Base-by-base conservation (phyloP, 2,329 filamentous ascomycete genomes). In the Anisogramma anomala region DNA sequence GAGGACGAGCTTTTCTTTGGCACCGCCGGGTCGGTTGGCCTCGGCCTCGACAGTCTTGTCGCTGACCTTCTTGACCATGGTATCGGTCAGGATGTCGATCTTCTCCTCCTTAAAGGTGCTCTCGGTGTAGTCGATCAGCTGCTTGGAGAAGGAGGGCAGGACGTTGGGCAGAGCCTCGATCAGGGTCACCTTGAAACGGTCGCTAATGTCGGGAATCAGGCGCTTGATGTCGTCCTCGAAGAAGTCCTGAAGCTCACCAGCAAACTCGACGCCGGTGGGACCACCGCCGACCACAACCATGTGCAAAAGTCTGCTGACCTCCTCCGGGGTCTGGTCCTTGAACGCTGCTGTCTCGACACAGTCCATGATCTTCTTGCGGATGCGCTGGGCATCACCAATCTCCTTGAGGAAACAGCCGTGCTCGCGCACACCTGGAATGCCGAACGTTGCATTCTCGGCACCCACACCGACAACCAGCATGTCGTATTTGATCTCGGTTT, bases 281-380 rank as follows among this genome's bases (percentile, higher is more conserved):
- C 89, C 89, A 66, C 89, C 89, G 53, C 89, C 83, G 39, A 87
- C 84, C 33, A 88, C 89, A 41, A 98, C 91, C 88, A 96, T 96
- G 73, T 96, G 89, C 61, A 98, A 74, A 55, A 98, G 78, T 52
- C 91, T 86, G 69, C 93, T 82, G 58, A 94, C 71, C 67, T 98
- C 93, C 51, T 91, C 85, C 13, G 75, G 68, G 27, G 76, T 72
- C 68, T 98, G 91, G 58, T 87, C 89, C 76, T 96, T 96, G 81
- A 98, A 95, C 48, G 86, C 89, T 39, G 91, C 91, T 26, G 89
- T 95, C 69, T 98, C 91, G 53, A 94, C 88, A 62, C 91, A 98
- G 69, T 98, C 91, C 91, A 98, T 98, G 65, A 98, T 95, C 66
- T 86, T 87, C 73, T 89, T 95, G 58, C 91, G 86, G 60, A 98